phyloP scores from a whole-genome alignment of 2,329 filamentous ascomycete genomes.

The Colletotrichum sp. region DNA sequence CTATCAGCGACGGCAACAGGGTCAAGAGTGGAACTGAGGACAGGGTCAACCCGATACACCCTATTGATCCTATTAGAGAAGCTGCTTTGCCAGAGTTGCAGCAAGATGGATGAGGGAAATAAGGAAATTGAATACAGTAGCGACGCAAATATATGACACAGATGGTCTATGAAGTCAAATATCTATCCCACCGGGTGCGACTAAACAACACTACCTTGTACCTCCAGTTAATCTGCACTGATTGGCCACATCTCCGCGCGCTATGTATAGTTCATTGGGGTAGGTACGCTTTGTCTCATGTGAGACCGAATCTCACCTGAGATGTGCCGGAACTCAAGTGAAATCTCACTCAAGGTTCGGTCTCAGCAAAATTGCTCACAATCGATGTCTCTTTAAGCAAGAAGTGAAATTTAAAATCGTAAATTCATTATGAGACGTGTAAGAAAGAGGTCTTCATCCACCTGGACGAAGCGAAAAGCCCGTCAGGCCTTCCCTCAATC shows the following conservation, averaged over 20 bases:
- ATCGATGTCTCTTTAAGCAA: not conserved
- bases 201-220: not conserved
- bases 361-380: not conserved
- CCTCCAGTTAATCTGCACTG: not conserved
- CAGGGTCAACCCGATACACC: not conserved
- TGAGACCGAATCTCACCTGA: not conserved
- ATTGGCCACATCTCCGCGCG: not conserved
- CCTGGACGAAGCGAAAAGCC: not conserved
- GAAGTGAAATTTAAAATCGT: not conserved
- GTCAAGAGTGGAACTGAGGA: not conserved
- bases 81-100: not conserved
- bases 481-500: not conserved
- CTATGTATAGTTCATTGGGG: no score
- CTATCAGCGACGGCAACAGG: not conserved
- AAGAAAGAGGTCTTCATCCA: not conserved
- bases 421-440: not conserved
- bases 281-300: not conserved
- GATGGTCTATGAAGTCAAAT: not conserved
- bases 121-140: not conserved
- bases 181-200: not conserved
- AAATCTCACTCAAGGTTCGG: not conserved
- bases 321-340: not conserved
- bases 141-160: not conserved
- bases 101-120: fast-evolving
- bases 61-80: not conserved